Conservation (phyloP, 2,329 filamentous ascomycete species). For the Alternaria infectoria region DNA sequence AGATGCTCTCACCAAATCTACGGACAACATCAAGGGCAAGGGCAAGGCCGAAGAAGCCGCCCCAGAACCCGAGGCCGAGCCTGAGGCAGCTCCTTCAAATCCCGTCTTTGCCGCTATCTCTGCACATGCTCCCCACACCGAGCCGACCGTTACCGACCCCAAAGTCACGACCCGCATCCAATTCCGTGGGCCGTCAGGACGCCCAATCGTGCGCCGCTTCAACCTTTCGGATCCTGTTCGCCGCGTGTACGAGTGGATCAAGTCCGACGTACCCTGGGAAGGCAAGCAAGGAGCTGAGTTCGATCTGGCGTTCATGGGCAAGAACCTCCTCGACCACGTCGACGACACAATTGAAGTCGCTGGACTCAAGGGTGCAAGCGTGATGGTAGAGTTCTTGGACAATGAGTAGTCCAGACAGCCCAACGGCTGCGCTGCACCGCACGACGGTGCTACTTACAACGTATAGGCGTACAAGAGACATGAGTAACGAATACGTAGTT, state of each 20-base stretch:
- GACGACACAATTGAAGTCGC: slow-evolving; percentile 78
- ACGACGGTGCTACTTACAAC: background rate
- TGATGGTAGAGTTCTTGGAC: slow-evolving; percentile 86
- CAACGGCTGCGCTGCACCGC: background rate
- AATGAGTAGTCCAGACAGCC: slow-evolving; percentile 10
- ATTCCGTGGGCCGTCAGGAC: slow-evolving; percentile 75
- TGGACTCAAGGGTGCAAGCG: slow-evolving; percentile 87
- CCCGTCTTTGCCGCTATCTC: slow-evolving; percentile 74
- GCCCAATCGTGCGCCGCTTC: slow-evolving; percentile 87
- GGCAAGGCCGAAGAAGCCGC: slow-evolving; percentile 30
- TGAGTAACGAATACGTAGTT: background rate
- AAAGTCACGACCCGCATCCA: slow-evolving; percentile 85
- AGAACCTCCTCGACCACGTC: slow-evolving; percentile 79
- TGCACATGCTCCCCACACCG: slow-evolving; percentile 73
- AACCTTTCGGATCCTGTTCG: slow-evolving; percentile 75
- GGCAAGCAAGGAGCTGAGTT: slow-evolving; percentile 80
- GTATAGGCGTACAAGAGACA: background rate
- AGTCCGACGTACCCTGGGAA: slow-evolving; percentile 78
- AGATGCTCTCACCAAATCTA: slow-evolving; percentile 80
- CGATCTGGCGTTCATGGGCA: slow-evolving; percentile 86
- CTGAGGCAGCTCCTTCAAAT: slow-evolving; percentile 28
- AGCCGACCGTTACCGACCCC: slow-evolving; percentile 72
- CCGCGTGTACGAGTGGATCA: slow-evolving; percentile 95
- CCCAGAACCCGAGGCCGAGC: slow-evolving; percentile 18
- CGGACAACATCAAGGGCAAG: slow-evolving; percentile 62